Percentiles rank a stretch among this genome's conserved stretches.
Conservation (phyloP, 768 basidiomycete genomes). For the Amanita subjunquillea region DNA sequence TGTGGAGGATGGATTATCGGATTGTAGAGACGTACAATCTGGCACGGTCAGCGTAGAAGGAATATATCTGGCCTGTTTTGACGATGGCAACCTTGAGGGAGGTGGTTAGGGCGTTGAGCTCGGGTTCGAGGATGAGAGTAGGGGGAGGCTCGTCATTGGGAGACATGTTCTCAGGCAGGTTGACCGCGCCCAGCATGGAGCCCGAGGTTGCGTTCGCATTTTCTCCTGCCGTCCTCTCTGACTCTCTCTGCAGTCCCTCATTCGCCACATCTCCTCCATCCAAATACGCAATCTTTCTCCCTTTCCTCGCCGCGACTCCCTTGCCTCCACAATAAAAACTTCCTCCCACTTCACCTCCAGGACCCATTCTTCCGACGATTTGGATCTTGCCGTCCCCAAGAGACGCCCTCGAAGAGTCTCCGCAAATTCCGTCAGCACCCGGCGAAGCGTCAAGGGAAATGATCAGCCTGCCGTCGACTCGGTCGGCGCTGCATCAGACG, state of each 20-base stretch:
- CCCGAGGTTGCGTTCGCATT: not conserved
- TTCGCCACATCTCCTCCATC: slow-evolving; percentile 63
- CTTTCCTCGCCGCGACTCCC: slow-evolving; percentile 69
- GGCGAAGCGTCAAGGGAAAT: slow-evolving; percentile 30
- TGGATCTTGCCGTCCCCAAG: slow-evolving; percentile 49
- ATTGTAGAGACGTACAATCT: slow-evolving; percentile 41
- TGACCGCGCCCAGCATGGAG: not conserved
- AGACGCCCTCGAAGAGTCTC: slow-evolving; percentile 56
- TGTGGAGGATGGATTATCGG: not conserved
- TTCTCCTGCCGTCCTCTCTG: not conserved
- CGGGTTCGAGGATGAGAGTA: slow-evolving; percentile 50
- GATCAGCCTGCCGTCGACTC: slow-evolving; percentile 22
- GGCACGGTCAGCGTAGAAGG: slow-evolving; percentile 55
- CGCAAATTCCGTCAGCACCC: slow-evolving; percentile 40
- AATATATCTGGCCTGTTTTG: slow-evolving; percentile 62
- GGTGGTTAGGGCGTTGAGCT: slow-evolving; percentile 44
- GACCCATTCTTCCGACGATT: slow-evolving; percentile 59
- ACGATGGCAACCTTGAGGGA: slow-evolving; percentile 62
- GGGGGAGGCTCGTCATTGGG: slow-evolving; percentile 31
- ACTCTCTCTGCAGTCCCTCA: slow-evolving; percentile 38
- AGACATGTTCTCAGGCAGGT: not conserved
- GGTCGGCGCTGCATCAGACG: slow-evolving; percentile 14
- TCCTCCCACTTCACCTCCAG: slow-evolving; percentile 51
- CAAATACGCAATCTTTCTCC: slow-evolving; percentile 80
- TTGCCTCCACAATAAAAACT: slow-evolving; percentile 64